Conservation (phyloP, 805 yeast species). For the Myxozyma mucilagina region DNA sequence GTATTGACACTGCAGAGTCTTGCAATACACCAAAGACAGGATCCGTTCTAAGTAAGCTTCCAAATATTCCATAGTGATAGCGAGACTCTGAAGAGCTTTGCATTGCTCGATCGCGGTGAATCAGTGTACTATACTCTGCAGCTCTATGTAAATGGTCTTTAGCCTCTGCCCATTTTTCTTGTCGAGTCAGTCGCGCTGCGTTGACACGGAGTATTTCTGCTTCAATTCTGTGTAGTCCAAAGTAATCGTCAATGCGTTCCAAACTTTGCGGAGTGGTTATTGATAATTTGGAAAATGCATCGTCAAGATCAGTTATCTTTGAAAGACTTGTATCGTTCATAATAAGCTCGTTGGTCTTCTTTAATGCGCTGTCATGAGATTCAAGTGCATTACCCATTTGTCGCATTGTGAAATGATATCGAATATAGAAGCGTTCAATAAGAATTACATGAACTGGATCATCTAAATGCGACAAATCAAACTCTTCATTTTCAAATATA, state of each 20-base stretch:
- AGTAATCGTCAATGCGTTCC: not conserved
- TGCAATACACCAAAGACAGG: constrained; percentile 52
- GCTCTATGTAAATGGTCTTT: not conserved
- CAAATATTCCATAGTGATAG: constrained; percentile 28
- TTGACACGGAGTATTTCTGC: constrained; percentile 1
- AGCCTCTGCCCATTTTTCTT: constrained; percentile 17
- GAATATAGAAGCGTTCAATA: not conserved
- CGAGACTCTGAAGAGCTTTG: constrained; percentile 24
- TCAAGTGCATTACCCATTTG: constrained; percentile 1
- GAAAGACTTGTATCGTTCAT: not conserved
- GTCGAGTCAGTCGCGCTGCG: not conserved
- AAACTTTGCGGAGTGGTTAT: not conserved
- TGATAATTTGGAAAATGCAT: constrained; percentile 3
- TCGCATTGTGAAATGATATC: not conserved
- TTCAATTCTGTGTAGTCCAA: not conserved
- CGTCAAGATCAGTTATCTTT: constrained; percentile 1
- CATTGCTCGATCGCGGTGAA: constrained; percentile 17
- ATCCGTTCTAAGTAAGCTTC: constrained; percentile 39
- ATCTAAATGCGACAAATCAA: not conserved
- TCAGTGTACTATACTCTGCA: not conserved
- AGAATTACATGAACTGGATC: not conserved
- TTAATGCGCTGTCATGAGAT: constrained; percentile 1
- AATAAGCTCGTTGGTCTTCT: not conserved
- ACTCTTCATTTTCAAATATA: not conserved
- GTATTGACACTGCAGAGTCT: constrained; percentile 53